Evolutionary conservation across 306 rosid species (phyloP), one percentile per base, ranked within the genome.

Genomic region (Sicyos baderoa): DNA sequence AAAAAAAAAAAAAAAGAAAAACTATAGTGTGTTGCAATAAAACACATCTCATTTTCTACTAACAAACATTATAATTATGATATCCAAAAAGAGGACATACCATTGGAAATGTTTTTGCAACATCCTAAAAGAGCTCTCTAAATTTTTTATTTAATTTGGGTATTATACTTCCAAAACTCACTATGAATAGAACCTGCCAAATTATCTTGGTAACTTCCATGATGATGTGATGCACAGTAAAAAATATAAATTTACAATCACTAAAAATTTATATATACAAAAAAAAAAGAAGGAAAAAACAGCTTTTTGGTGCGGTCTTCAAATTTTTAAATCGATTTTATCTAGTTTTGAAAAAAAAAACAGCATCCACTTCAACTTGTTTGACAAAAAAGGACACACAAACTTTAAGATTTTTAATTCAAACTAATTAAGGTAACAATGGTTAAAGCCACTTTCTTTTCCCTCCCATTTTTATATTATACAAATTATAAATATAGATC

Each of bases 61-160:
- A n/a, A 17, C 68, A 61, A 61, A 60, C 67, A 61, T 45, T 61
- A 35, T 32, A 61, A 61, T 35, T 35, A 35, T 61, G 49, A 61
- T 61, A n/a, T 61, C 49, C 49, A 61, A 35, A 37, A 37, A 40
- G 27, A 61, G 37, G 23, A 48, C 49, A 61, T 16, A 17, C 16
- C 49, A 37, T 35, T 61, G 25, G 25, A 37, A 37, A 17, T 37
- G 68, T 17, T 18, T 61, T 61, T 17, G 25, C 13, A 35, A 16
- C 67, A 35, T 32, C 48, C 14, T 60, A 60, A 61, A 40, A 61
- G n/a, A n/a, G 9, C 9, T 61, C 49, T 16, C 16, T 61, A 55
- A 25, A 13, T 13, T 7, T 5, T 13, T 7, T 5, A 25, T 57
- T 57, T 5, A 25, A 57, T 13, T 57, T 23, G 18, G 63, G 18